Base-by-base conservation (phyloP, 768 basidiomycete genomes). In the Boletus insuetus region DNA sequence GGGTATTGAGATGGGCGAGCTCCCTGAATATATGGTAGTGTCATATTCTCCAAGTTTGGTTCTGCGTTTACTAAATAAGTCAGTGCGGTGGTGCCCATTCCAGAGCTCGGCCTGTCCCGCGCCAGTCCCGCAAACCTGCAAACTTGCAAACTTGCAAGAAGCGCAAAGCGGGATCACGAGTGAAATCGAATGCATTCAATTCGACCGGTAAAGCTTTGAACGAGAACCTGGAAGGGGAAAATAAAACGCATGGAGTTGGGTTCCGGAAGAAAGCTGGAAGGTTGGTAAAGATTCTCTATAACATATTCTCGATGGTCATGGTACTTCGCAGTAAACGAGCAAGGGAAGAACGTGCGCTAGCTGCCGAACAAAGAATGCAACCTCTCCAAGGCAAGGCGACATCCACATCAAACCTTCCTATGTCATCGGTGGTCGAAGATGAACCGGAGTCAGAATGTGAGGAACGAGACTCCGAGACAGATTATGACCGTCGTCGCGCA, bases 31-130 rank as follows among this genome's bases (percentile, higher is more conserved):
- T 65, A 81, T 91, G 77, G 90, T 90, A 58, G 46, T 38, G 35
- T 55, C 34, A 46, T 9, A 3, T 47, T 41, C 26, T 49, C 19
- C 16, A 39, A 35, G n/a, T 44, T 44, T 13, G 20, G 8, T 38
- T 37, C 20, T 20, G 32, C 47, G 34, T 42, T 34, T 32, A 43
- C 55, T 49, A n/a, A 42, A 46, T 26, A 35, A 34, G 37, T 9
- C 49, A 91, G 89, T 91, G 90, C 58, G 91, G 91, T 50, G 91
- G 90, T 14, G 89, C 91, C 14, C 87, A 91, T 64, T 73, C 77
- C 6, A 80, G 83, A 41, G 63, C 79, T 6, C 80, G 86, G 4
- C 85, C 86, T n/a, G 74, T 78, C 26, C 71, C 76, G 7, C 61
- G 71, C 16, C 76, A 76, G 20, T 64, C 67, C 13, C 78, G 78